phyloP scores from a whole-genome alignment of 106 monocot species.

The Platanthera zijinensis region DNA sequence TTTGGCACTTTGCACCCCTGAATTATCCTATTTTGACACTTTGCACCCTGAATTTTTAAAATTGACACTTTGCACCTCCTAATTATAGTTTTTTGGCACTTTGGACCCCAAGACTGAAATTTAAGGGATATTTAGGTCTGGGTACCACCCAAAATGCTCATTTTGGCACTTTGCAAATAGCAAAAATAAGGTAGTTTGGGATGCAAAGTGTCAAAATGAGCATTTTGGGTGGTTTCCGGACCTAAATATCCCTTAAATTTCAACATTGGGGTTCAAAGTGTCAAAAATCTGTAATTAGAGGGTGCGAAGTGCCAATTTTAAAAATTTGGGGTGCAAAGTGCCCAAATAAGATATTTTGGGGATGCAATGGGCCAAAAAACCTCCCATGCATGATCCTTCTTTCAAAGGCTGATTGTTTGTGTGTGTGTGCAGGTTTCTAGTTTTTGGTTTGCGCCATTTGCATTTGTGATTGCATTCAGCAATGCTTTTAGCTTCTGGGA shows the following conservation, averaged over 20 bases:
- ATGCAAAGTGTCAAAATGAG: too few relatives aligned
- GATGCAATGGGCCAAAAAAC: too few relatives aligned
- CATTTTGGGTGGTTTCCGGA: too few relatives aligned
- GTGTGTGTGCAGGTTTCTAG: constrained; percentile 19
- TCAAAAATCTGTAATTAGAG: not conserved
- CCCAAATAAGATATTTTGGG: too few relatives aligned
- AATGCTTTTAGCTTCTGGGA: constrained; percentile 23
- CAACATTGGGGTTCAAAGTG: not conserved
- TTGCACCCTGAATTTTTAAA: not conserved
- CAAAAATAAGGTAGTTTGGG: too few relatives aligned
- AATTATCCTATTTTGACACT: not conserved
- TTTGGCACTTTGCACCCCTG: not conserved
- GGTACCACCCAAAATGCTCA: too few relatives aligned
- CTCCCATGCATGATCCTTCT: not conserved
- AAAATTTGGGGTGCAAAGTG: too few relatives aligned
- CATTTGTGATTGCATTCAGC: constrained; percentile 25
- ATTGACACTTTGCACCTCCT: not conserved
- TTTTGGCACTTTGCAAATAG: too few relatives aligned
- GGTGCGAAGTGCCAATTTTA: not conserved
- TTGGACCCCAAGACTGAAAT: too few relatives aligned
- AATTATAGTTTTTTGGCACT: not conserved
- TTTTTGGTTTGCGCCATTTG: constrained; percentile 46
- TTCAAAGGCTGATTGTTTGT: not conserved
- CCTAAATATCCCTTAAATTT: not conserved
- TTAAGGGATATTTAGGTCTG: too few relatives aligned